A percentile compares a stretch with the other conserved stretches of the same genome.
These are phyloP conservation scores for Inonotus hispidus DNA, from an alignment of 1,284 basidiomycete species.

Conservation along the genomic window DNA sequence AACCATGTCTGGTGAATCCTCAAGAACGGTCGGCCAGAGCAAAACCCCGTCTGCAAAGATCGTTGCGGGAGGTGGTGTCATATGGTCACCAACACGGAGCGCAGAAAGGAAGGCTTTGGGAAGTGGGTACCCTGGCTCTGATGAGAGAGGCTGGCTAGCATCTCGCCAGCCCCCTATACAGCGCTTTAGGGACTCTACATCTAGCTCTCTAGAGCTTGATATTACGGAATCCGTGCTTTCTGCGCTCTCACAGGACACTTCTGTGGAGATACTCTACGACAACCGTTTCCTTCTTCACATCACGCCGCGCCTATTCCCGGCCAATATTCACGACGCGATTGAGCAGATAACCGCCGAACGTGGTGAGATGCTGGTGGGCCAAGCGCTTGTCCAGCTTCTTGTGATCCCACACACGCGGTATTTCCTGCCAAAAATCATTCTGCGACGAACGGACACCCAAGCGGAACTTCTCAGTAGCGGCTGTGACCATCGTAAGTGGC, in stretches of 20 bases:
- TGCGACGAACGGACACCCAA: slow-evolving; percentile 5
- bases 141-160: slow-evolving; percentile 21
- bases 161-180: slow-evolving; percentile 22
- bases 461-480: background rate
- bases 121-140: background rate
- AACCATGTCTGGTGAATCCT: slow-evolving; percentile 26
- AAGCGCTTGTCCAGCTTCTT: slow-evolving; percentile 6
- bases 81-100: slow-evolving; percentile 48
- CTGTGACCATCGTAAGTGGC: background rate
- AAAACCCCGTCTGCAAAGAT: slow-evolving; percentile 25
- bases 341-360: background rate
- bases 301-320: background rate
- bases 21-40: slow-evolving; percentile 18
- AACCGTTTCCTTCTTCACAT: slow-evolving; percentile 22
- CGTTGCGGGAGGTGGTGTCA: slow-evolving; percentile 51
- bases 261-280: slow-evolving; percentile 21
- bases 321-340: slow-evolving; percentile 2
- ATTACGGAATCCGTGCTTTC: slow-evolving; percentile 10
- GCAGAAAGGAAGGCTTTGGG: slow-evolving; percentile 12
- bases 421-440: slow-evolving; percentile 14
- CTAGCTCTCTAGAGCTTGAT: slow-evolving; percentile 15
- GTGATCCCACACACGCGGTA: slow-evolving; percentile 13
- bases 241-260: background rate
- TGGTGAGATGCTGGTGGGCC: background rate
- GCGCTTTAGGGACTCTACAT: background rate